phyloP scores from a whole-genome alignment of 2,329 filamentous ascomycete species.

The Nannizziopsis barbatae region DNA sequence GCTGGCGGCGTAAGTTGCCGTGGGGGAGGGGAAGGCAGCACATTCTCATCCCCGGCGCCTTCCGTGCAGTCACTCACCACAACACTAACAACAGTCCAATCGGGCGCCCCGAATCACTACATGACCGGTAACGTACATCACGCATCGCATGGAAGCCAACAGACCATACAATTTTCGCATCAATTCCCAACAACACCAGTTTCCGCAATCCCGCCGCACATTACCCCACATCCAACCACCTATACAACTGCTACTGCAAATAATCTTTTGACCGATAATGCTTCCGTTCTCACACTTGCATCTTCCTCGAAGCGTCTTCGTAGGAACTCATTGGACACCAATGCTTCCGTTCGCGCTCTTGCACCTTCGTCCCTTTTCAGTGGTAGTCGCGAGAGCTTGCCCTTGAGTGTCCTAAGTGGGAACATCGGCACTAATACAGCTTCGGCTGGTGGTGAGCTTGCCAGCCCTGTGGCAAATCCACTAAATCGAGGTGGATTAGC shows the following conservation, averaged over 20 bases:
- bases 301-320: conserved; percentile 54
- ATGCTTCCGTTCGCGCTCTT: conserved; percentile 54
- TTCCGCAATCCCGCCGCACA: conserved; percentile 50
- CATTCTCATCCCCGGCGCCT: conserved; percentile 54
- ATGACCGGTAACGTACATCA: conserved; percentile 17
- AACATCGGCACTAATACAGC: conserved; percentile 26
- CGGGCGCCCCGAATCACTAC: conserved; percentile 40
- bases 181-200: conserved; percentile 50
- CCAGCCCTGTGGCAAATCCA: conserved; percentile 34
- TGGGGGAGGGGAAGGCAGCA: conserved; percentile 56
- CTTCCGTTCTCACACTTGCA: conserved; percentile 53
- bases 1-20: conserved; percentile 54
- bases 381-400: conserved; percentile 52
- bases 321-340: conserved; percentile 53
- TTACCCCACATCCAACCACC: conserved; percentile 44
- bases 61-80: conserved; percentile 56
- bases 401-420: conserved; percentile 50
- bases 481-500: conserved; percentile 42
- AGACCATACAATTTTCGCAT: conserved; percentile 45
- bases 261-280: conserved; percentile 54
- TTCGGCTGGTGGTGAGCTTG: conserved; percentile 26
- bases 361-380: conserved; percentile 55
- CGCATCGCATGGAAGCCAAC: conserved; percentile 31
- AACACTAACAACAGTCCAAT: conserved; percentile 56
- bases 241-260: conserved; percentile 53